These are phyloP conservation scores for Penicillium ochrochloron DNA, from an alignment of 495 filamentous ascomycete species.

Conservation along the genomic window DNA sequence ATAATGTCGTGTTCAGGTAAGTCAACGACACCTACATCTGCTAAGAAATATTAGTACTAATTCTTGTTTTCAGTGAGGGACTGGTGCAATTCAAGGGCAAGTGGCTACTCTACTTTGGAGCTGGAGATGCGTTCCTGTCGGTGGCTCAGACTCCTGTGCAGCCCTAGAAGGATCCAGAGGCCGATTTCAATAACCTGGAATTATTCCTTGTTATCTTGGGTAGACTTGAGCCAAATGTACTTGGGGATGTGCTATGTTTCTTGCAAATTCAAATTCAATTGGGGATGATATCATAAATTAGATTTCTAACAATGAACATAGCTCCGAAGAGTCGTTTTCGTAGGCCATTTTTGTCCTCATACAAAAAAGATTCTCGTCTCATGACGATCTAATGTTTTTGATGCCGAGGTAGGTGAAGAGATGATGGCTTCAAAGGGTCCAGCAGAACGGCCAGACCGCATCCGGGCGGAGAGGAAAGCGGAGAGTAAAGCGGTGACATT, in stretches of 20 bases:
- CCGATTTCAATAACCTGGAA: not conserved
- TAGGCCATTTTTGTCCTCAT: too few species aligned
- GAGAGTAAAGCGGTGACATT: not conserved
- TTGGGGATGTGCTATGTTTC: not conserved
- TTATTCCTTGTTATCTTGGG: not conserved
- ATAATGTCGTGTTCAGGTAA: conserved; percentile 4
- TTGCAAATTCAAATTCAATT: not conserved
- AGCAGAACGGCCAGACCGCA: not conserved
- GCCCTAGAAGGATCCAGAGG: not conserved
- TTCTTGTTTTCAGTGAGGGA: not conserved
- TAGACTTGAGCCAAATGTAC: not conserved
- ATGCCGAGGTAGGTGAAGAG: too few species aligned
- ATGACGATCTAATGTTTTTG: too few species aligned
- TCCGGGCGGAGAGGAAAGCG: not conserved
- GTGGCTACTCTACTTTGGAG: not conserved
- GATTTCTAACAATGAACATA: too few species aligned
- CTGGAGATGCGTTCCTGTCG: not conserved
- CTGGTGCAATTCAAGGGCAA: conserved; percentile 5
- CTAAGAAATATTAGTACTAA: not conserved
- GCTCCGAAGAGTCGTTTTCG: too few species aligned
- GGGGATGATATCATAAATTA: not conserved
- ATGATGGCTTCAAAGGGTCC: not conserved
- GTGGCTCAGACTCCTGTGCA: not conserved
- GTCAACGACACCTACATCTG: not conserved
- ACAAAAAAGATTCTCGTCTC: too few species aligned